Evolutionary conservation across 257 asterid genomes (phyloP), one percentile per base, ranked within the genome.

Genomic region (Eustoma russellianum): DNA sequence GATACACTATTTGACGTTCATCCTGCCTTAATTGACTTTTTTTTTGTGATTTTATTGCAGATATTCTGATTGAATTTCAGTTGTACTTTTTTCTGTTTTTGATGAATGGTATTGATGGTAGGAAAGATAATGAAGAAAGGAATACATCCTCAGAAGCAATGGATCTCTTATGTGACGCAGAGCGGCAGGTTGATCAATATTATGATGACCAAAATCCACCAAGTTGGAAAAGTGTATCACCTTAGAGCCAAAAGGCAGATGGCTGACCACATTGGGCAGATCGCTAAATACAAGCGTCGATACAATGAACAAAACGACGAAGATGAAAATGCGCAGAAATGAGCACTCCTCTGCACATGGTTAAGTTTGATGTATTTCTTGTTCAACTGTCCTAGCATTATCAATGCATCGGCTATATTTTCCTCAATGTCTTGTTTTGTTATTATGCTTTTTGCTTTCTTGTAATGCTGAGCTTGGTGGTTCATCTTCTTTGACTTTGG

Each of bases 141-240:
- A 62, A 68, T 83, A 55, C 95, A 85, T 60, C 89, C 95, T 16
- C 95, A 82, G 62, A 35, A 70, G 79, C 93, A 82, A 61, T 85
- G 95, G 93, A 80, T 83, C 55, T 78, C 90, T 0, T 80, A 85
- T 17, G 93, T 82, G 77, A 80, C 95, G 54, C 93, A 74, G 60
- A 82, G 85, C 50, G 95, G 95, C 1, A 70, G 86, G 16, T 63
- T 85, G 67, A 70, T 79, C 40, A 74, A 75, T 50, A 74, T 80
- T 48, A 74, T 65, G 79, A 83, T 86, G 95, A 72, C 87, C 41
- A 86, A 74, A 75, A 68, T 86, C 53, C 79, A 83, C 64, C 74
- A 71, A 66, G 77, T 67, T 17, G 93, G 93, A 47, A 86, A 86
- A 72, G 85, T 83, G 45, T 80, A 86, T 59, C 95, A 83, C 59